A percentile compares a stretch with the other conserved stretches of the same genome.
Evolutionary conservation across 2,329 filamentous ascomycete species (phyloP).

Genomic region (Endothia cerciana): DNA sequence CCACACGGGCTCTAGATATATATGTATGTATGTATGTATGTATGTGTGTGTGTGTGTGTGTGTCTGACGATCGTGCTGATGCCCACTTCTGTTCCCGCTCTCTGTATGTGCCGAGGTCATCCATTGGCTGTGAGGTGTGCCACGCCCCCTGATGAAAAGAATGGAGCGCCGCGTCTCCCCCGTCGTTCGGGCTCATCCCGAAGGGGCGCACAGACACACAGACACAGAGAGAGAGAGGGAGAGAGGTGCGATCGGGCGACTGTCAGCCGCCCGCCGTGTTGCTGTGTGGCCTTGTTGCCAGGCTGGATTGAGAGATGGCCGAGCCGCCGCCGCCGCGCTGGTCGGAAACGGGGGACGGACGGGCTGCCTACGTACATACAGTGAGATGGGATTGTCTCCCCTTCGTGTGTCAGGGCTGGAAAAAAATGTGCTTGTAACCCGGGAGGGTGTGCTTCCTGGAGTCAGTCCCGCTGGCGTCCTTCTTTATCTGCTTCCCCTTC

Average conservation of each 20-base stretch:
- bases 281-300: too few species aligned
- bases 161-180: too few species aligned
- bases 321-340: neutral
- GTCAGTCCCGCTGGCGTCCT: neutral
- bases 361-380: too few species aligned
- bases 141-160: neutral
- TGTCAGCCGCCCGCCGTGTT: constrained; percentile 1
- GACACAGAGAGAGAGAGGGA: too few species aligned
- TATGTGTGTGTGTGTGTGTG: neutral
- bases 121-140: neutral
- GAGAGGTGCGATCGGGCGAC: neutral
- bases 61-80: neutral
- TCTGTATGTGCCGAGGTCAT: neutral
- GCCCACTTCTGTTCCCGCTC: neutral
- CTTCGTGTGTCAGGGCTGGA: too few species aligned
- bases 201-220: too few species aligned
- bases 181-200: neutral
- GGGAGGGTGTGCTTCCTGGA: too few species aligned
- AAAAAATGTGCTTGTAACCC: too few species aligned
- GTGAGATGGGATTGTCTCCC: too few species aligned
- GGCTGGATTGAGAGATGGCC: neutral
- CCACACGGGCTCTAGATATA: too few species aligned
- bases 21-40: neutral
- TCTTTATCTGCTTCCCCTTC: neutral
- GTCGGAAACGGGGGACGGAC: neutral